Evolutionary conservation across 2,329 filamentous ascomycete species (phyloP).

Genomic region (Paramyrothecium sp.): DNA sequence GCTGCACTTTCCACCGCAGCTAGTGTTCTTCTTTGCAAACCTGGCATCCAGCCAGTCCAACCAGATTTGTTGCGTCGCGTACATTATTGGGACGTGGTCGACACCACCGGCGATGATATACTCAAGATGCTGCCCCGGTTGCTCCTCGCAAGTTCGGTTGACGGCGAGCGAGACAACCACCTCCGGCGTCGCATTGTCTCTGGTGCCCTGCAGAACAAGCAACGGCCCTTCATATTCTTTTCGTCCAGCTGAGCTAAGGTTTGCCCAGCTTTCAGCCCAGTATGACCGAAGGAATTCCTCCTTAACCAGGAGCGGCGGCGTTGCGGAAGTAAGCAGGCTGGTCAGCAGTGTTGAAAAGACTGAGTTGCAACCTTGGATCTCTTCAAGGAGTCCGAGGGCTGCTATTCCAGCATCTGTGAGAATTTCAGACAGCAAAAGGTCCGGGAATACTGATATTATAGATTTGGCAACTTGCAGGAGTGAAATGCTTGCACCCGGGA

Average conservation of each 20-base stretch:
- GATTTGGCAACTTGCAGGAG: conserved; percentile 9
- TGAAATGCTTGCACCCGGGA: conserved; percentile 2
- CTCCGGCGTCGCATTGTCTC: conserved; percentile 15
- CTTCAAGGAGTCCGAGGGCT: conserved; percentile 9
- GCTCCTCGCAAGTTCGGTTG: conserved; percentile 14
- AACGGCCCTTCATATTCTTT: conserved; percentile 31
- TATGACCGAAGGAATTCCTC: conserved; percentile 15
- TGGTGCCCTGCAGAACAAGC: conserved; percentile 33
- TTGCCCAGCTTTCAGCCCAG: conserved; percentile 17
- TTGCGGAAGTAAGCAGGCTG: conserved; percentile 2
- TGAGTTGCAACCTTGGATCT: conserved; percentile 12
- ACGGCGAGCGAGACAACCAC: conserved; percentile 11
- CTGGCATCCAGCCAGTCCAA: conserved; percentile 19
- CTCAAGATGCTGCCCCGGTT: conserved; percentile 9
- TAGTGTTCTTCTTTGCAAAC: conserved; percentile 4
- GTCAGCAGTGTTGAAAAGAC: conserved; percentile 4
- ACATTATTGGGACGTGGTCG: conserved; percentile 13
- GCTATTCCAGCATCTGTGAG: conserved; percentile 8
- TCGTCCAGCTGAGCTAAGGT: conserved; percentile 23
- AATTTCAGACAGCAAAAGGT: conserved; percentile 11
- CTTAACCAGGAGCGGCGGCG: conserved; percentile 1
- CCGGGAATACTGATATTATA: conserved; percentile 10
- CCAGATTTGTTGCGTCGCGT: conserved; percentile 19
- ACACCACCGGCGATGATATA: conserved; percentile 16
- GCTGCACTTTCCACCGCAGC: neutral